Conservation (phyloP, 1,139 yeast genomes). For the Suhomyces choctaworum region DNA sequence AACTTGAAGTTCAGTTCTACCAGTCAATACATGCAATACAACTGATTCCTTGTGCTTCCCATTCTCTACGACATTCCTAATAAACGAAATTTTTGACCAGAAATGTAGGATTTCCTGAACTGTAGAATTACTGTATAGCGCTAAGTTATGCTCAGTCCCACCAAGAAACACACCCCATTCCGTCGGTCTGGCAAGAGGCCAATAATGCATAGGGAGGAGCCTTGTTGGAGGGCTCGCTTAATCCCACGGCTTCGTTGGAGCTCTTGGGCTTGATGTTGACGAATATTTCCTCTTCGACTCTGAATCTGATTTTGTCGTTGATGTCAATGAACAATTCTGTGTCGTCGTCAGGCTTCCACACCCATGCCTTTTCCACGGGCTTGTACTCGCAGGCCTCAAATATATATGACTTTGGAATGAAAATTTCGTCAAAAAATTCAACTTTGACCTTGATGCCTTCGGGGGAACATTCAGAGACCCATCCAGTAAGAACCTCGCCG, state of each 20-base stretch:
- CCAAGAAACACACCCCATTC: constrained; percentile 96
- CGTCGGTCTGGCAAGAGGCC: constrained; percentile 94
- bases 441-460: constrained; percentile 83
- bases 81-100: no score
- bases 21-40: constrained; percentile 97
- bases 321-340: constrained; percentile 78
- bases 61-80: no score
- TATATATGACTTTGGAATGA: constrained; percentile 76
- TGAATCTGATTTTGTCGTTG: constrained; percentile 85
- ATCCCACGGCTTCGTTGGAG: constrained; percentile 48
- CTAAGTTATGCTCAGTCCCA: constrained; percentile 46
- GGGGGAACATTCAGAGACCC: constrained; percentile 83
- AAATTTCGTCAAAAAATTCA: constrained; percentile 90
- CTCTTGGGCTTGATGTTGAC: constrained; percentile 77
- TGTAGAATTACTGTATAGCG: no score
- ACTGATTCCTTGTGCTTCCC: no score
- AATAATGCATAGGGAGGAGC: constrained; percentile 77
- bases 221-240: constrained; percentile 30
- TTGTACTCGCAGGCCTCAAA: constrained; percentile 77
- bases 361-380: constrained; percentile 88
- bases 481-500: constrained; percentile 92
- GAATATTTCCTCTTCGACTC: constrained; percentile 87
- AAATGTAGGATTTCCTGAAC: no score
- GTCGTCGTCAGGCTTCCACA: constrained; percentile 79
- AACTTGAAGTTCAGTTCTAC: constrained; percentile 97